These are phyloP conservation scores for Boletus subcaerulescens DNA, from an alignment of 768 basidiomycete species.

Conservation along the genomic window DNA sequence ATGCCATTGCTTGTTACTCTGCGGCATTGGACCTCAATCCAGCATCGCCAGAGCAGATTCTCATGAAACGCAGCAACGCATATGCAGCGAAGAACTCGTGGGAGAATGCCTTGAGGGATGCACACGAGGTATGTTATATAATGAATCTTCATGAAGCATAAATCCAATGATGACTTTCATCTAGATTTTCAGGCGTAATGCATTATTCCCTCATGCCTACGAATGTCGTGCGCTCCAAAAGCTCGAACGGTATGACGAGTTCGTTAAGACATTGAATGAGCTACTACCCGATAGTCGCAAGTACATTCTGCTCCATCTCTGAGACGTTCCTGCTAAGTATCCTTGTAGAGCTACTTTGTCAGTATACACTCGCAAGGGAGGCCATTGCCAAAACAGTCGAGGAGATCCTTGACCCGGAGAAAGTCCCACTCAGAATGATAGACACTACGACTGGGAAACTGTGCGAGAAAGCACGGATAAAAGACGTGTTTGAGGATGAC, in stretches of 20 bases:
- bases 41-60: not conserved
- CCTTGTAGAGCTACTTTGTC: not conserved
- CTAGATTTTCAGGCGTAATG: not conserved
- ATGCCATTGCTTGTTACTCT: conserved; percentile 1
- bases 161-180: not conserved
- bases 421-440: conserved; percentile 8
- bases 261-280: not conserved
- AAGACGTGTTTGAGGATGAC: not conserved
- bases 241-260: not conserved
- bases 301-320: not conserved
- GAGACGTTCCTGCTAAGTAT: not conserved
- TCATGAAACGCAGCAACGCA: conserved; percentile 12
- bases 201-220: not conserved
- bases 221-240: conserved; percentile 1
- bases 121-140: not conserved
- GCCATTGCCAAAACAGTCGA: conserved; percentile 1
- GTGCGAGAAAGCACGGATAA: not conserved
- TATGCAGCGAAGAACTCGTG: not conserved
- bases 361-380: not conserved
- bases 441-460: conserved; percentile 8
- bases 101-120: conserved; percentile 8
- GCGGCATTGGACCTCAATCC: not conserved
- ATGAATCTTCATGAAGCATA: not conserved
- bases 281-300: not conserved
- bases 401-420: not conserved